A percentile compares a stretch with the other conserved stretches of the same genome.
Evolutionary conservation across 148 eudicot species (phyloP).

Genomic region (Salicornia ramosissima): DNA sequence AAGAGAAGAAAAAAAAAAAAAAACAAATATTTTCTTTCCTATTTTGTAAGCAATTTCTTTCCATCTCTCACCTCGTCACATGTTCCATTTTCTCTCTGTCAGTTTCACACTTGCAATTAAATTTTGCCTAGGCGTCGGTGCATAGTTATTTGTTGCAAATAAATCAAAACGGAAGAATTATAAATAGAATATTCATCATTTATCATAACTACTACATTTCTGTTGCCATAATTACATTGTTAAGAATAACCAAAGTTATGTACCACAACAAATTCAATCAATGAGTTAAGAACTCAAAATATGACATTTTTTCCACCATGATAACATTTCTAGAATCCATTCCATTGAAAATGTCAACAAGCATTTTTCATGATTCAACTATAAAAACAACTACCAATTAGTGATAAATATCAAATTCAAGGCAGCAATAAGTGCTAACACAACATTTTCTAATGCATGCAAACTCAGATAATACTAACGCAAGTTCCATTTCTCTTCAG

Average conservation of each 20-base stretch:
- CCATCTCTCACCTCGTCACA: no score
- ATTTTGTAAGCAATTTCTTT: no score
- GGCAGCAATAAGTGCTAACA: background rate
- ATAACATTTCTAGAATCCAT: background rate
- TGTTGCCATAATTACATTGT: background rate
- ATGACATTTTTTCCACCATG: background rate
- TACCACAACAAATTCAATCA: background rate
- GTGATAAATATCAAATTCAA: background rate
- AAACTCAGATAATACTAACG: background rate
- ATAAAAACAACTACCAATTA: background rate
- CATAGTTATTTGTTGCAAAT: no score
- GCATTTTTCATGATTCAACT: background rate
- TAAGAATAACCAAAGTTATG: background rate
- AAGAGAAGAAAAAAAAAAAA: no score
- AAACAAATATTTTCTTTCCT: no score
- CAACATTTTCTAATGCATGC: background rate
- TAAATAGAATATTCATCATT: no score
- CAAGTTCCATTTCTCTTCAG: background rate
- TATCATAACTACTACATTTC: no score
- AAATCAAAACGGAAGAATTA: no score
- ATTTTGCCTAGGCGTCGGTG: no score
- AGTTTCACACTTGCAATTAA: no score
- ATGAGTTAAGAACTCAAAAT: background rate
- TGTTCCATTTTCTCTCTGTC: no score
- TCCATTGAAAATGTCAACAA: background rate